Percentiles rank a stretch among this genome's conserved stretches.
phyloP scores from a whole-genome alignment of 208 protist genomes.

The Crithidia thermophila region DNA sequence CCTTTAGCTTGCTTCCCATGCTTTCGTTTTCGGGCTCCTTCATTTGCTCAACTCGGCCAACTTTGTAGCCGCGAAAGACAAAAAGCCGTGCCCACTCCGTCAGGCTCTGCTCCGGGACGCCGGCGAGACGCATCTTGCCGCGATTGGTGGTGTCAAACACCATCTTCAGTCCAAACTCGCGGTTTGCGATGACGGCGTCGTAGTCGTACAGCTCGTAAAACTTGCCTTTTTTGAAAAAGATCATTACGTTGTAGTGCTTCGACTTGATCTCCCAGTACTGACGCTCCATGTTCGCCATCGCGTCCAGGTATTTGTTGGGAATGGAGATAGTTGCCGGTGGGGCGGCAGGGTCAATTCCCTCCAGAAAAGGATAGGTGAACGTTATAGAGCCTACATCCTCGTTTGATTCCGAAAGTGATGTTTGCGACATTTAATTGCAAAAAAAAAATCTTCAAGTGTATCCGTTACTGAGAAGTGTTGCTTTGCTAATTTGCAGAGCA shows the following conservation, averaged over 20 bases:
- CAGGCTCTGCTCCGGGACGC: slow-evolving; percentile 94
- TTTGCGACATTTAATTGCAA: slow-evolving; percentile 10
- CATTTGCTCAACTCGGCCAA: slow-evolving; percentile 95
- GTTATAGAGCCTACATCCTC: slow-evolving; percentile 41
- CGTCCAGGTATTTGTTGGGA: slow-evolving; percentile 66
- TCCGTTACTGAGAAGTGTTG: not conserved
- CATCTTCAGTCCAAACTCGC: slow-evolving; percentile 95
- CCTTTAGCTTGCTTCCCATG: slow-evolving; percentile 43
- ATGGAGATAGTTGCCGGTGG: slow-evolving; percentile 81
- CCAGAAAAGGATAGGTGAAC: slow-evolving; percentile 81
- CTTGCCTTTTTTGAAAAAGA: slow-evolving; percentile 97
- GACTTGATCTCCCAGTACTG: slow-evolving; percentile 97
- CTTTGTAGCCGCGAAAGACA: slow-evolving; percentile 93
- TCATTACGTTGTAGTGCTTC: slow-evolving; percentile 90
- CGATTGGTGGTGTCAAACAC: slow-evolving; percentile 84
- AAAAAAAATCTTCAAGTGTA: not conserved
- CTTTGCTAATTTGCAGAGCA: not conserved
- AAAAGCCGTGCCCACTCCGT: slow-evolving; percentile 92
- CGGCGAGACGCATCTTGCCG: slow-evolving; percentile 93
- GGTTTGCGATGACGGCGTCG: slow-evolving; percentile 91
- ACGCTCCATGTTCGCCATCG: slow-evolving; percentile 93
- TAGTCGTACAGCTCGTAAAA: slow-evolving; percentile 97
- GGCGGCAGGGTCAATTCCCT: slow-evolving; percentile 53
- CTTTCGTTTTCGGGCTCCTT: slow-evolving; percentile 49
- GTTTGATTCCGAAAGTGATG: not conserved